A percentile compares a stretch with the other conserved stretches of the same genome.
These are phyloP conservation scores for Sanghuangporus sanghuang DNA, from an alignment of 1,284 basidiomycete genomes.

Conservation along the genomic window DNA sequence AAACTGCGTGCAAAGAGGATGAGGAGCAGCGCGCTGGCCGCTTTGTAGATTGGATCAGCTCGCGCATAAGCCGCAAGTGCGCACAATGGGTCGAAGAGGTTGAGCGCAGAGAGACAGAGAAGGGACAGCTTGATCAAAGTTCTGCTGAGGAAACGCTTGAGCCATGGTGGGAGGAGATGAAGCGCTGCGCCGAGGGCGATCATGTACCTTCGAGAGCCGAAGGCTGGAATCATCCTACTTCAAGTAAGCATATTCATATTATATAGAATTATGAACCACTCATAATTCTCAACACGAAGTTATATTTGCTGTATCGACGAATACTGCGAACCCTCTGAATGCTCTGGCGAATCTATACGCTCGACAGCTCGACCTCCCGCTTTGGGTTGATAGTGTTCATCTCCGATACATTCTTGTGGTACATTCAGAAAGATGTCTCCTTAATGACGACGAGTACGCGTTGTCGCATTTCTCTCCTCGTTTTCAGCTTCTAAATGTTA, in stretches of 20 bases:
- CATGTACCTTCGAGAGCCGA: slow-evolving; percentile 62
- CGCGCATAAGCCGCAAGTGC: slow-evolving; percentile 56
- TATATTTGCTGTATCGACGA: slow-evolving; percentile 72
- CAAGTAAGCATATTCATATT: slow-evolving; percentile 45
- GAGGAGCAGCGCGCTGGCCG: slow-evolving; percentile 71
- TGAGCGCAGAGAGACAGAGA: slow-evolving; percentile 33
- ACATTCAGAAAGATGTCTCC: slow-evolving; percentile 61
- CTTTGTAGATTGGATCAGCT: slow-evolving; percentile 75
- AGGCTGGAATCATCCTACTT: slow-evolving; percentile 79
- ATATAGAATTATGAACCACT: not conserved
- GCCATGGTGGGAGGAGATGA: slow-evolving; percentile 82
- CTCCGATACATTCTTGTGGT: slow-evolving; percentile 71
- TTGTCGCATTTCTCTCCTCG: not conserved
- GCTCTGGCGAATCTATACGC: slow-evolving; percentile 66
- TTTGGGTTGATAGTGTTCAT: slow-evolving; percentile 69
- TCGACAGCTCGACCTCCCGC: slow-evolving; percentile 57
- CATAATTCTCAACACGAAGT: slow-evolving; percentile 38
- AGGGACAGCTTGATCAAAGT: not conserved
- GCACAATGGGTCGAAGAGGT: slow-evolving; percentile 63
- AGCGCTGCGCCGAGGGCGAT: slow-evolving; percentile 69
- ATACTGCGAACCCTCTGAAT: slow-evolving; percentile 69
- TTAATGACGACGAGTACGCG: slow-evolving; percentile 73
- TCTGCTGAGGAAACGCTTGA: slow-evolving; percentile 38
- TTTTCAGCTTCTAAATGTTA: not conserved
- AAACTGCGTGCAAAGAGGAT: slow-evolving; percentile 65